Conservation (phyloP, 495 filamentous ascomycete genomes). For the Penicillium robsamsonii region DNA sequence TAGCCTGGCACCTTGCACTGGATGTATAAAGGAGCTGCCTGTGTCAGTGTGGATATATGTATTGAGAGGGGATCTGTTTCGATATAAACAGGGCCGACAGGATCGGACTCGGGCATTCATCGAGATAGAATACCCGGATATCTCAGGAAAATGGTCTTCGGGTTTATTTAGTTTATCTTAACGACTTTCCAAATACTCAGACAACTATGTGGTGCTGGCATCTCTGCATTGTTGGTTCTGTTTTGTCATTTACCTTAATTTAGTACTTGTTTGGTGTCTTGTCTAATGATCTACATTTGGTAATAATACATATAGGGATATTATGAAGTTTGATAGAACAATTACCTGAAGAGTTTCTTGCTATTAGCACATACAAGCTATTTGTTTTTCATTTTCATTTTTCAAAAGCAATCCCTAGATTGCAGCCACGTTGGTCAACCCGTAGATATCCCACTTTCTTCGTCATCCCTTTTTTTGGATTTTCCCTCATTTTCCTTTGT, state of each 20-base stretch:
- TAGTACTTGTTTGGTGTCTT: neutral
- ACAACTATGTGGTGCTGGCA: constrained; percentile 7
- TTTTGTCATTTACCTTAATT: neutral
- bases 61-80: neutral
- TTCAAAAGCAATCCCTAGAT: neutral
- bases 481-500: neutral
- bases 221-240: neutral
- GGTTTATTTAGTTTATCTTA: constrained; percentile 6
- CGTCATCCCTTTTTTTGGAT: neutral
- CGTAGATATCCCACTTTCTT: neutral
- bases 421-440: neutral
- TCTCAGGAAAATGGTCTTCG: constrained; percentile 1
- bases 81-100: neutral
- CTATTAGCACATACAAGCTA: neutral
- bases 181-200: constrained; percentile 22
- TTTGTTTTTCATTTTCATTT: neutral
- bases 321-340: neutral
- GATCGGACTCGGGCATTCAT: neutral
- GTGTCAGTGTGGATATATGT: constrained; percentile 1
- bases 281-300: neutral
- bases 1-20: constrained; percentile 2
- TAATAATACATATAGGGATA: neutral
- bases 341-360: neutral
- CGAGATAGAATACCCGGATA: neutral
- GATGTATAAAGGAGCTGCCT: constrained; percentile 7